Conservation (phyloP, 306 rosid genomes). For the Fragaria iinumae region DNA sequence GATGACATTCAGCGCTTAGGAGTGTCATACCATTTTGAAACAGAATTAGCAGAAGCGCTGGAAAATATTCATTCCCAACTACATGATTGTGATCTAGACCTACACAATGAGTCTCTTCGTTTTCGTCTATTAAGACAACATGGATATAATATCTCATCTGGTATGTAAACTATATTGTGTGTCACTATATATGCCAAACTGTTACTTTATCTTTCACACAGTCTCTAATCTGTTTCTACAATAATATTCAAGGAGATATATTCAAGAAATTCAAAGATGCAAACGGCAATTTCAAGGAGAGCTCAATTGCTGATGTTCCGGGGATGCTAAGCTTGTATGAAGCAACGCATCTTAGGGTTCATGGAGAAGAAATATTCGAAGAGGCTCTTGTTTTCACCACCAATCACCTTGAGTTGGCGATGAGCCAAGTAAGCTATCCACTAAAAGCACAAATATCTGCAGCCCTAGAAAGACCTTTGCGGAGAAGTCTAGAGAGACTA, state of each 20-base stretch:
- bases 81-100: constrained; percentile 7
- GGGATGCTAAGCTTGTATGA: constrained; percentile 28
- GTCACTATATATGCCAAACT: not conserved
- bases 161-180: constrained; percentile 14
- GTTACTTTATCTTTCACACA: not conserved
- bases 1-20: constrained; percentile 35
- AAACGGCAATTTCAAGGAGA: constrained; percentile 3
- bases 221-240: not conserved
- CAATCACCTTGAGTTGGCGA: constrained; percentile 16
- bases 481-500: constrained; percentile 17
- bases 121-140: constrained; percentile 51
- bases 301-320: not conserved
- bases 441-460: constrained; percentile 9
- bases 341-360: constrained; percentile 13
- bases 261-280: not conserved
- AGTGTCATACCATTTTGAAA: constrained; percentile 38
- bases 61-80: not conserved
- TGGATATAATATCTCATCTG: constrained; percentile 29
- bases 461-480: constrained; percentile 10
- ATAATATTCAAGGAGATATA: not conserved
- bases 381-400: constrained; percentile 17
- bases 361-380: constrained; percentile 18
- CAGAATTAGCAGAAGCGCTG: constrained; percentile 19
- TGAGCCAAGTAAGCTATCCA: not conserved
- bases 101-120: constrained; percentile 26